Evolutionary conservation across 345 rosid species (phyloP).

Genomic region (Hypericum perforatum): DNA sequence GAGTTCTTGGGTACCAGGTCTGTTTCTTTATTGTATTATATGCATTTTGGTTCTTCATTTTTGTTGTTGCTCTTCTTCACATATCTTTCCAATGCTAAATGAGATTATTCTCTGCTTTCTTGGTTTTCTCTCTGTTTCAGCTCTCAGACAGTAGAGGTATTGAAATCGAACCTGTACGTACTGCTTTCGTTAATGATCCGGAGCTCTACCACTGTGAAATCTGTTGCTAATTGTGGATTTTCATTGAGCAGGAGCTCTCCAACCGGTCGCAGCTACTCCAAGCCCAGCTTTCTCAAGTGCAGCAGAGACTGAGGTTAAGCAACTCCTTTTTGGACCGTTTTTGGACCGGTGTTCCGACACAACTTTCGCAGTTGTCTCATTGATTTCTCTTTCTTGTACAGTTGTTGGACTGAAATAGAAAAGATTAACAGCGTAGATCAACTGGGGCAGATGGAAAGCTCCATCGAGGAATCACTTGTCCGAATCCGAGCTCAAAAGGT

Average conservation of each 20-base stretch:
- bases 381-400: slow-evolving; percentile 20
- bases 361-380: background rate
- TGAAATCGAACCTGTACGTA: background rate
- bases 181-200: slow-evolving; percentile 5
- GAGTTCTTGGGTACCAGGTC: slow-evolving; percentile 22
- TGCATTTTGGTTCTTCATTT: background rate
- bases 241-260: slow-evolving; percentile 32
- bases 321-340: slow-evolving; percentile 3
- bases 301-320: slow-evolving; percentile 46
- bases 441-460: slow-evolving; percentile 50
- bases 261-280: slow-evolving; percentile 36
- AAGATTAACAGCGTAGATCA: slow-evolving; percentile 49
- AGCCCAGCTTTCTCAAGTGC: slow-evolving; percentile 40
- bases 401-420: slow-evolving; percentile 54
- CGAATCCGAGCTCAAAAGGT: slow-evolving; percentile 52
- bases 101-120: no score
- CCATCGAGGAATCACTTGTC: slow-evolving; percentile 47
- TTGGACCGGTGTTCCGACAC: background rate
- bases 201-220: slow-evolving; percentile 1
- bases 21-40: background rate
- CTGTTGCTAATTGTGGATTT: slow-evolving; percentile 9
- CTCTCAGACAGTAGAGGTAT: slow-evolving; percentile 23
- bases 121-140: slow-evolving; percentile 13
- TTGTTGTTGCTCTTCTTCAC: no score
- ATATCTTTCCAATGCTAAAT: no score